phyloP scores from a whole-genome alignment of 2,329 filamentous ascomycete species.

The Cladosporium sp. region DNA sequence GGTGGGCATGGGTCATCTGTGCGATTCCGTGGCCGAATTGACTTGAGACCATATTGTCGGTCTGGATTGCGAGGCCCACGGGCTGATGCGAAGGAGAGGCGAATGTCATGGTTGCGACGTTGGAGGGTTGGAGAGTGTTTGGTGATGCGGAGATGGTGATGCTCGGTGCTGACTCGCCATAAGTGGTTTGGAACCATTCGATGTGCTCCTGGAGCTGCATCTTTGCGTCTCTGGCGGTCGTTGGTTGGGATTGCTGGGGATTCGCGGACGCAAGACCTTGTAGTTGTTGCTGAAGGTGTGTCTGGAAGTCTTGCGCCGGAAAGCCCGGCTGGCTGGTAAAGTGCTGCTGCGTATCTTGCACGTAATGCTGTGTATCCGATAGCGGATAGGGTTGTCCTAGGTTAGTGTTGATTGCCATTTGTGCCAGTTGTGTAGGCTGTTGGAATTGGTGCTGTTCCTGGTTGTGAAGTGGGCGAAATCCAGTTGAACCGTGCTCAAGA shows the following conservation, averaged over 20 bases:
- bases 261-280: constrained; percentile 33
- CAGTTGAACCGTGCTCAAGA: constrained; percentile 63
- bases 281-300: constrained; percentile 56
- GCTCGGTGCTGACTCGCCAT: constrained; percentile 21
- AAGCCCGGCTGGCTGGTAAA: constrained; percentile 76
- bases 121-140: constrained; percentile 9
- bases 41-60: constrained; percentile 3
- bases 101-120: constrained; percentile 14
- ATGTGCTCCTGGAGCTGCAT: constrained; percentile 33
- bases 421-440: constrained; percentile 39
- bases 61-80: constrained; percentile 12
- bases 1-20: constrained; percentile 33
- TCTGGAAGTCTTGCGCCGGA: constrained; percentile 41
- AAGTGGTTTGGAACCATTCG: constrained; percentile 21
- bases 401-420: constrained; percentile 47
- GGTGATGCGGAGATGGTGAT: constrained; percentile 20
- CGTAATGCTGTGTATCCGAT: constrained; percentile 75
- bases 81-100: constrained; percentile 9
- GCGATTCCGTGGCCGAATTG: constrained; percentile 22
- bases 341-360: constrained; percentile 90
- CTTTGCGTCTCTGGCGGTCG: constrained; percentile 26
- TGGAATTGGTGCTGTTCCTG: constrained; percentile 35
- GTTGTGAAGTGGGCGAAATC: constrained; percentile 57
- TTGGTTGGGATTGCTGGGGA: constrained; percentile 33
- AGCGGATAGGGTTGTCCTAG: constrained; percentile 54